A percentile compares a stretch with the other conserved stretches of the same genome.
phyloP scores from a whole-genome alignment of 169 alveolate genomes.

The Plasmodium falciparum region DNA sequence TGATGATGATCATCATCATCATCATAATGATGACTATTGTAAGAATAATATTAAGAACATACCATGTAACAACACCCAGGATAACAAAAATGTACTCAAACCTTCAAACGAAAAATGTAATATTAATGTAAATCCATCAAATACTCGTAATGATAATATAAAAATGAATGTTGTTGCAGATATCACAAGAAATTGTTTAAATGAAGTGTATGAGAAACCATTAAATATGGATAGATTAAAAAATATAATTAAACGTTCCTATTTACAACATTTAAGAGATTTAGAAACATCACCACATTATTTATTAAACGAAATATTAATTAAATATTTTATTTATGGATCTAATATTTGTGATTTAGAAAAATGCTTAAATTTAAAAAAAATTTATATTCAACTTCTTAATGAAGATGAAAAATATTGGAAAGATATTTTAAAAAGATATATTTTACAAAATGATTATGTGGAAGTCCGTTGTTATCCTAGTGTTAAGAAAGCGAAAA shows the following conservation, averaged over 20 bases:
- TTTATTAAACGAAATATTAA: slow-evolving; percentile 75
- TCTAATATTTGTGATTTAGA: slow-evolving; percentile 61
- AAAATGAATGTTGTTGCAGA: slow-evolving; percentile 79
- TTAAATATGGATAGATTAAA: slow-evolving; percentile 80
- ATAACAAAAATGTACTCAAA: not conserved
- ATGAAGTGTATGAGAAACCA: slow-evolving; percentile 63
- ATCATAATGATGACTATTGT: no score
- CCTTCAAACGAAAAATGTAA: not conserved
- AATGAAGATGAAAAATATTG: slow-evolving; percentile 80
- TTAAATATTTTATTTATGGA: slow-evolving; percentile 79
- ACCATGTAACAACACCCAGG: not conserved
- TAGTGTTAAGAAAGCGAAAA: slow-evolving; percentile 73
- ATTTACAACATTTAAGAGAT: slow-evolving; percentile 73
- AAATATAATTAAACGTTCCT: slow-evolving; percentile 76
- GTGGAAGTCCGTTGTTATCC: slow-evolving; percentile 79
- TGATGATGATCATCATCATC: no score
- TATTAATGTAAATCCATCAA: not conserved
- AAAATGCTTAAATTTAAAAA: slow-evolving; percentile 54
- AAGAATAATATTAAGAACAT: not conserved
- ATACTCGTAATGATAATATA: not conserved
- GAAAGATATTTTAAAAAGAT: slow-evolving; percentile 77
- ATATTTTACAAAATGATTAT: slow-evolving; percentile 68
- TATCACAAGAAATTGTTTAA: slow-evolving; percentile 43
- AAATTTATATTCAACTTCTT: slow-evolving; percentile 25
- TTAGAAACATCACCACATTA: slow-evolving; percentile 83